These are phyloP conservation scores for Epithemia pelagica DNA, from an alignment of 108 stramenopile genomes.

Conservation along the genomic window DNA sequence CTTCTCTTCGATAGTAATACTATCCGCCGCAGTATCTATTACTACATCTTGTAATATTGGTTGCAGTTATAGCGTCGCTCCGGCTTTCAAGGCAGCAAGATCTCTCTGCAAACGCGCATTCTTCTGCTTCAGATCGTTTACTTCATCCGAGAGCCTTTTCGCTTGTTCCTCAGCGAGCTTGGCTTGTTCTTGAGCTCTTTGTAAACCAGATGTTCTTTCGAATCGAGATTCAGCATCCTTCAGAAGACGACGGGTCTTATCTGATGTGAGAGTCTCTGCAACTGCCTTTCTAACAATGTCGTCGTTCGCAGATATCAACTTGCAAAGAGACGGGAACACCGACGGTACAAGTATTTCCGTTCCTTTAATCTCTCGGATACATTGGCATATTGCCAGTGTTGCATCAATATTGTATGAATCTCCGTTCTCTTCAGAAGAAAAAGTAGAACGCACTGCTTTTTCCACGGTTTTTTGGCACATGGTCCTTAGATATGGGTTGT, in stretches of 20 bases:
- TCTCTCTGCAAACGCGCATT: constrained; percentile 36
- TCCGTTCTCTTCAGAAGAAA: neutral
- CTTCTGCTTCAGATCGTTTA: constrained; percentile 38
- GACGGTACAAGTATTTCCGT: constrained; percentile 40
- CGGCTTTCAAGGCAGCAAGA: constrained; percentile 9
- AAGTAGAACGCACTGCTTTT: neutral
- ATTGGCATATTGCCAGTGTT: constrained; percentile 28
- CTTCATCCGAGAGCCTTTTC: constrained; percentile 21
- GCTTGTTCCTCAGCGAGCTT: constrained; percentile 28
- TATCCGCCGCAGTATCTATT: too few relatives aligned
- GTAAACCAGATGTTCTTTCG: too few relatives aligned
- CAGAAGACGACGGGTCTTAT: constrained; percentile 33
- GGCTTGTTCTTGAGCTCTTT: constrained; percentile 40
- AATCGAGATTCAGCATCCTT: constrained; percentile 34
- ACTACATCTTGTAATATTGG: too few relatives aligned
- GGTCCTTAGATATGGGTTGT: neutral
- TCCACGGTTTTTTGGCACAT: neutral
- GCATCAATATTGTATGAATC: neutral
- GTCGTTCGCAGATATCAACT: constrained; percentile 38
- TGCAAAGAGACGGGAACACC: constrained; percentile 53
- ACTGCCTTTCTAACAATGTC: constrained; percentile 46
- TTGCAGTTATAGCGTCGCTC: constrained; percentile 1
- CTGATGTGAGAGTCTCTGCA: constrained; percentile 33
- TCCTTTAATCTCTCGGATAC: constrained; percentile 33
- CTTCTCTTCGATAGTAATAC: too few relatives aligned